Evolutionary conservation across 1,284 basidiomycete species (phyloP), one percentile per base, ranked within the genome.

Genomic region (Cerioporus squamosus): DNA sequence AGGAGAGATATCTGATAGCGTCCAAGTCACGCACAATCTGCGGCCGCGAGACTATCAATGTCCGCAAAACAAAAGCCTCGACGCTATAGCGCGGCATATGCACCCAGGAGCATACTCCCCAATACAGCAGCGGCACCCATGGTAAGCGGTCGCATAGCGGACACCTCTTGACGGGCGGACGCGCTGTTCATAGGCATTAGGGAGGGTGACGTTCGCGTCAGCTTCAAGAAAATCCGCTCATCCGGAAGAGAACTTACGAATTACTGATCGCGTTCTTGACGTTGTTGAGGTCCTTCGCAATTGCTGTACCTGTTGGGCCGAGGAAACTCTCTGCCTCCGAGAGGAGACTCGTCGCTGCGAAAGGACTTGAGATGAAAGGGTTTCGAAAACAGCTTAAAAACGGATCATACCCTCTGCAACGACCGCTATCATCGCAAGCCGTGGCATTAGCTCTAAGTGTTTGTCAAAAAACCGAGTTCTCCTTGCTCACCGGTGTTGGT

Each of bases 91-190:
- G 44, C 50, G 29, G 38, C 54, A 23, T 49, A 60, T 24, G 53
- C 59, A 7, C 59, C 54, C 18, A 60, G 26, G 31, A 60, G 53
- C 33, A 55, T 46, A 18, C 53, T 55, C 26, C 53, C 58, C 18
- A 60, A 33, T 22, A 48, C 51, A 5, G 51, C 45, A 8, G 54
- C 54, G 2, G 44, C 38, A 18, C 59, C 51, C 20, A 51, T 20
- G 12, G 39, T 38, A 10, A 55, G 42, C 4, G 53, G 36, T 4
- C 44, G 42, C n/a, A 38, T 24, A 6, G 49, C 40, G 29, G 48
- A 8, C 10, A 47, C 12, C 10, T 46, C 46, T 8, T 36, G 58
- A 15, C n/a, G 38, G 39, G 47, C 26, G 6, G 42, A 20, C 0
- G 50, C 59, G 43, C 51, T 52, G 36, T 45, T 60, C 45, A 23